Evolutionary conservation across 495 filamentous ascomycete species (phyloP).

Genomic region (Clohesyomyces aquaticus): DNA sequence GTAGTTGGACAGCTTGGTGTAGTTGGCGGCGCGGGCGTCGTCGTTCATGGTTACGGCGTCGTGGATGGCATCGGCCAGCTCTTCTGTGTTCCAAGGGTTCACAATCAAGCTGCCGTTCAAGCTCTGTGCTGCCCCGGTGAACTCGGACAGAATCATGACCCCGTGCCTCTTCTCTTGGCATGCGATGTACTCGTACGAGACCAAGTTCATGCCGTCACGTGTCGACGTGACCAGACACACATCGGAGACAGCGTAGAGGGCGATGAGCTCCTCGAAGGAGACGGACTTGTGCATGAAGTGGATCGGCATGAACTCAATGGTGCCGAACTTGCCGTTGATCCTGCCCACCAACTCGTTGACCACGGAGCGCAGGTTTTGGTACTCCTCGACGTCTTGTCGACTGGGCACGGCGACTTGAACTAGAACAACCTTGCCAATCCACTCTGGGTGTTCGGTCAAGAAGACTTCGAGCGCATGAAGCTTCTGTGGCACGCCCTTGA

Average conservation of each 20-base stretch:
- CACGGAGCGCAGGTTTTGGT: slow-evolving; percentile 88
- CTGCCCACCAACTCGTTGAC: slow-evolving; percentile 87
- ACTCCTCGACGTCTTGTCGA: slow-evolving; percentile 92
- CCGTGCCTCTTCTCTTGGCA: slow-evolving; percentile 82
- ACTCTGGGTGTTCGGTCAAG: slow-evolving; percentile 87
- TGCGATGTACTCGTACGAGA: slow-evolving; percentile 94
- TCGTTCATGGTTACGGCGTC: slow-evolving; percentile 82
- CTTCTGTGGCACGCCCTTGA: slow-evolving; percentile 96
- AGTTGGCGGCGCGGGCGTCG: slow-evolving; percentile 80
- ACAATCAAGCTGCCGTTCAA: slow-evolving; percentile 85
- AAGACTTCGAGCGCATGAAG: slow-evolving; percentile 89
- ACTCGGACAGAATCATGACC: slow-evolving; percentile 89
- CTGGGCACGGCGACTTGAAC: slow-evolving; percentile 94
- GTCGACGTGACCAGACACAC: slow-evolving; percentile 88
- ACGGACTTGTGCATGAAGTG: slow-evolving; percentile 94
- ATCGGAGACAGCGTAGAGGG: slow-evolving; percentile 87
- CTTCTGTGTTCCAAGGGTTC: slow-evolving; percentile 89
- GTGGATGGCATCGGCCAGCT: slow-evolving; percentile 82
- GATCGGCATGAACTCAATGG: slow-evolving; percentile 90
- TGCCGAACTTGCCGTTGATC: slow-evolving; percentile 92
- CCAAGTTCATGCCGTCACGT: slow-evolving; percentile 96
- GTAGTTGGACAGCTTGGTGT: slow-evolving; percentile 78
- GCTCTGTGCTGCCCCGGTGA: slow-evolving; percentile 85
- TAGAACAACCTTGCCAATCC: slow-evolving; percentile 86
- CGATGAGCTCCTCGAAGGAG: slow-evolving; percentile 85